phyloP scores from a whole-genome alignment of 768 basidiomycete species.

The Pisolithus tinctorius region DNA sequence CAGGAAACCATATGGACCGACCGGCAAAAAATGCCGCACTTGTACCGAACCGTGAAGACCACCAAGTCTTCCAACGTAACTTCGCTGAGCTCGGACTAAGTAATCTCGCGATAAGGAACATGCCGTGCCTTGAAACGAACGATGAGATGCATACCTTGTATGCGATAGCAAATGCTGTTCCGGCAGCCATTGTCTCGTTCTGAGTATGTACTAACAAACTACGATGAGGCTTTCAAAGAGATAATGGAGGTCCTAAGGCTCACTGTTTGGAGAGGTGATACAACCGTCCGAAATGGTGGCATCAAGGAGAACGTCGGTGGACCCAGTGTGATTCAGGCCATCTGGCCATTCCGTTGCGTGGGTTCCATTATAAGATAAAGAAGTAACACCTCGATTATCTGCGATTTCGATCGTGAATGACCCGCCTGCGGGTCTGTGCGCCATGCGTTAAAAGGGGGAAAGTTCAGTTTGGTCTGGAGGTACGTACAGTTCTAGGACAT shows the following conservation, averaged over 20 bases:
- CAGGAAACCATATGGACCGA: not conserved
- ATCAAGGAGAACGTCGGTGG: constrained; percentile 18
- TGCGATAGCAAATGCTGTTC: constrained; percentile 50
- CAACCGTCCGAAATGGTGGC: constrained; percentile 21
- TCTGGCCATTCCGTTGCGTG: constrained; percentile 40
- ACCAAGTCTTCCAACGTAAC: constrained; percentile 44
- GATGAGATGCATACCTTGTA: constrained; percentile 32
- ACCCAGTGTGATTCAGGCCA: constrained; percentile 38
- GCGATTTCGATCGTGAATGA: constrained; percentile 44
- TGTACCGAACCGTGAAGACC: constrained; percentile 45
- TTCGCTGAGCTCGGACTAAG: constrained; percentile 39
- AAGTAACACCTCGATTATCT: constrained; percentile 42
- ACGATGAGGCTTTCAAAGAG: not conserved
- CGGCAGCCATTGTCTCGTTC: constrained; percentile 44
- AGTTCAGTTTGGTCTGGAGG: not conserved
- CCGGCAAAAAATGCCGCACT: constrained; percentile 27
- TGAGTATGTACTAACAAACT: constrained; percentile 41
- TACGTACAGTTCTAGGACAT: constrained; percentile 38
- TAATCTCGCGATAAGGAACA: not conserved
- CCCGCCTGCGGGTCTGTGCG: constrained; percentile 39
- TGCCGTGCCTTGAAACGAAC: not conserved
- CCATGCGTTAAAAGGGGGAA: not conserved
- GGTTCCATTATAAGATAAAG: constrained; percentile 35
- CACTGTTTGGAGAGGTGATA: constrained; percentile 44
- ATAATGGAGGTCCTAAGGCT: constrained; percentile 11